A percentile compares a stretch with the other conserved stretches of the same genome.
These are phyloP conservation scores for Glycyrrhiza uralensis DNA, from an alignment of 306 rosid genomes.

Conservation along the genomic window DNA sequence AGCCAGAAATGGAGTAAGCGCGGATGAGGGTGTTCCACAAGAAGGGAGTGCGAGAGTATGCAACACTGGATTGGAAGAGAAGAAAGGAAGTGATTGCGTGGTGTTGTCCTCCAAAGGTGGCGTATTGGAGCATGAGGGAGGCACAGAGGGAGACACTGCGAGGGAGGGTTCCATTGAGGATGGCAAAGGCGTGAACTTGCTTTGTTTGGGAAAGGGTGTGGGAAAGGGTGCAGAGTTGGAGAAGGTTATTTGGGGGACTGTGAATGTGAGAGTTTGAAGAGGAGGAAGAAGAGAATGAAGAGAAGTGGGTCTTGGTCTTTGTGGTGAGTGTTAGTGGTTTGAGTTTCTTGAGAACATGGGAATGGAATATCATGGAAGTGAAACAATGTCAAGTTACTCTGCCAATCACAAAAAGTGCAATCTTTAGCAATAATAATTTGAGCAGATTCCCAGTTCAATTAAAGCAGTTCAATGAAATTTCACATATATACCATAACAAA, in stretches of 20 bases:
- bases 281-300: slow-evolving; percentile 9
- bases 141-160: slow-evolving; percentile 65
- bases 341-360: slow-evolving; percentile 29
- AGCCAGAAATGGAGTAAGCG: slow-evolving; percentile 57
- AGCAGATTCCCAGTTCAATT: neutral
- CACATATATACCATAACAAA: neutral
- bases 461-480: neutral
- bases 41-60: slow-evolving; percentile 53
- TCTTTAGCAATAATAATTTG: neutral
- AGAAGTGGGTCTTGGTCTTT: slow-evolving; percentile 16
- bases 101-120: slow-evolving; percentile 48
- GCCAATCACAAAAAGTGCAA: slow-evolving; percentile 32
- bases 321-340: neutral
- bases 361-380: slow-evolving; percentile 38
- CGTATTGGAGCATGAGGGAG: slow-evolving; percentile 70
- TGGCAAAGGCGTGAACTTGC: slow-evolving; percentile 64
- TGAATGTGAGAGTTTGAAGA: neutral
- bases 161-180: slow-evolving; percentile 62
- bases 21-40: slow-evolving; percentile 78
- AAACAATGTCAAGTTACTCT: slow-evolving; percentile 28
- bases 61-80: slow-evolving; percentile 52
- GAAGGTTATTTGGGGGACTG: slow-evolving; percentile 43
- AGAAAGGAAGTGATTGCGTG: slow-evolving; percentile 24
- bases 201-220: slow-evolving; percentile 56
- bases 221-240: slow-evolving; percentile 39